A percentile compares a stretch with the other conserved stretches of the same genome.
Evolutionary conservation across 2,329 filamentous ascomycete genomes (phyloP).

Genomic region (Penicillium sp.): DNA sequence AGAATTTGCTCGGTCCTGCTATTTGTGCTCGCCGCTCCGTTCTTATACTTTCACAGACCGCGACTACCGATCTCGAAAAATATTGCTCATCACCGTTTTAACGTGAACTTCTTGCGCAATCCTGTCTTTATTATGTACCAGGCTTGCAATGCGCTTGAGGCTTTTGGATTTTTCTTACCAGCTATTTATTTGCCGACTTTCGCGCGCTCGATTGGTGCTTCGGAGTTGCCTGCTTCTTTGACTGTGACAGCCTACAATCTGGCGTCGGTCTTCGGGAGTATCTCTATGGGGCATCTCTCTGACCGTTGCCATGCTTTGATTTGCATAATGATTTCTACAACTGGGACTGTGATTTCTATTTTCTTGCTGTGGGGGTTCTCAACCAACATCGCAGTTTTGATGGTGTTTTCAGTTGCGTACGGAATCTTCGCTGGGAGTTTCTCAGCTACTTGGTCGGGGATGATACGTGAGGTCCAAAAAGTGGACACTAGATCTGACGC

Average conservation of each 20-base stretch:
- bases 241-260: constrained; percentile 35
- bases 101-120: constrained; percentile 36
- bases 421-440: constrained; percentile 49
- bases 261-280: constrained; percentile 33
- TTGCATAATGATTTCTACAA: constrained; percentile 43
- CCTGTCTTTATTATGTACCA: constrained; percentile 50
- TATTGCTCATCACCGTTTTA: constrained; percentile 40
- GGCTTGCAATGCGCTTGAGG: constrained; percentile 41
- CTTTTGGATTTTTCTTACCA: constrained; percentile 41
- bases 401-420: constrained; percentile 45
- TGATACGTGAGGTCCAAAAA: constrained; percentile 44
- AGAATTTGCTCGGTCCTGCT: constrained; percentile 42
- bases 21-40: constrained; percentile 23
- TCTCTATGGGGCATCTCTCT: constrained; percentile 38
- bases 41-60: constrained; percentile 42
- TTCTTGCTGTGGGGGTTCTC: constrained; percentile 53
- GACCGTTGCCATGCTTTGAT: constrained; percentile 44
- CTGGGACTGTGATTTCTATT: constrained; percentile 42
- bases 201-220: constrained; percentile 29
- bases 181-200: constrained; percentile 42
- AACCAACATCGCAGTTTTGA: constrained; percentile 41
- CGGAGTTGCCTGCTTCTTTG: constrained; percentile 25
- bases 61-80: constrained; percentile 38
- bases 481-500: constrained; percentile 42
- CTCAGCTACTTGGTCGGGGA: constrained; percentile 47